A percentile compares a stretch with the other conserved stretches of the same genome.
Evolutionary conservation across 805 yeast genomes (phyloP).

Genomic region (Candida silvicultrix): DNA sequence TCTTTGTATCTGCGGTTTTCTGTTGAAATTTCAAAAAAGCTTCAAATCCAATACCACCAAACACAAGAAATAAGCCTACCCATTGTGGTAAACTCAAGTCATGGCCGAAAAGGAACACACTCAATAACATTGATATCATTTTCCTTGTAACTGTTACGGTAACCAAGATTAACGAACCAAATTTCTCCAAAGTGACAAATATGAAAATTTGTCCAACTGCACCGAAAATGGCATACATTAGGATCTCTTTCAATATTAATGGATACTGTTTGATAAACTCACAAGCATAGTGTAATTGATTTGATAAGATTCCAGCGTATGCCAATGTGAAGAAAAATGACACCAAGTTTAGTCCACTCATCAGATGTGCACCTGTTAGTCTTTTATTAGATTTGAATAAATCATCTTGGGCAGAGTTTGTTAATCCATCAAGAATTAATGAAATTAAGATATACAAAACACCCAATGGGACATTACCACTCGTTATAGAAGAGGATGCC

Average conservation of each 20-base stretch:
- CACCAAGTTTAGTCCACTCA: slow-evolving; percentile 60
- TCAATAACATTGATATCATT: slow-evolving; percentile 89
- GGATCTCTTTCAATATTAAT: slow-evolving; percentile 49
- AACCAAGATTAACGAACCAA: slow-evolving; percentile 78
- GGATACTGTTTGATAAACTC: slow-evolving; percentile 47
- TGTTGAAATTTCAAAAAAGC: slow-evolving; percentile 41
- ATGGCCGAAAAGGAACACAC: slow-evolving; percentile 88
- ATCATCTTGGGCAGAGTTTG: slow-evolving; percentile 90
- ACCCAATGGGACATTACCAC: slow-evolving; percentile 47
- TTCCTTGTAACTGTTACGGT: slow-evolving; percentile 96
- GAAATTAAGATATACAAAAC: slow-evolving; percentile 50
- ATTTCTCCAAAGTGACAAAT: slow-evolving; percentile 73
- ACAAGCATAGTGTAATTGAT: slow-evolving; percentile 44
- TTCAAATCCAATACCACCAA: slow-evolving; percentile 81
- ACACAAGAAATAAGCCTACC: slow-evolving; percentile 74
- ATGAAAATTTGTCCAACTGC: slow-evolving; percentile 94
- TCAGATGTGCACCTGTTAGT: slow-evolving; percentile 81
- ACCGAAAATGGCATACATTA: slow-evolving; percentile 70
- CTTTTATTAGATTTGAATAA: slow-evolving; percentile 46
- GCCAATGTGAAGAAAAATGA: slow-evolving; percentile 39
- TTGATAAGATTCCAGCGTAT: slow-evolving; percentile 37
- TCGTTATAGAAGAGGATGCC: slow-evolving; percentile 22
- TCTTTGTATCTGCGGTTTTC: slow-evolving; percentile 2
- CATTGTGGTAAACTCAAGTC: slow-evolving; percentile 57
- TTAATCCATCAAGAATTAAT: slow-evolving; percentile 81